Conservation (phyloP, 495 filamentous ascomycete species). For the Rhizodiscina lignyota region DNA sequence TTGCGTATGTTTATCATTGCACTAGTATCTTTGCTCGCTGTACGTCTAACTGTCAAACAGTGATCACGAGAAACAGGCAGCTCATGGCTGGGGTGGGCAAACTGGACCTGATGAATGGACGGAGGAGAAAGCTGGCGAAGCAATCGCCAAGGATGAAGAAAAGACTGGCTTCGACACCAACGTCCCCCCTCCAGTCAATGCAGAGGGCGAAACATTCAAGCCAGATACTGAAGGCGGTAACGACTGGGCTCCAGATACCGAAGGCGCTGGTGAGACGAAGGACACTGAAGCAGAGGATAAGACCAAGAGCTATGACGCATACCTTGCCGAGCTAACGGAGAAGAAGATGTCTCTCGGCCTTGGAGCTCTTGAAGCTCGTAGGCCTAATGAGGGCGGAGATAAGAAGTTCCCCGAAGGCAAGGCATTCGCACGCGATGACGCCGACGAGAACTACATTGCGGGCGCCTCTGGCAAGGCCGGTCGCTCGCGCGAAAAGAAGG, state of each 20-base stretch:
- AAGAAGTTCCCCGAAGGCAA: slow-evolving; percentile 89
- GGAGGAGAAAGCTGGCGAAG: slow-evolving; percentile 77
- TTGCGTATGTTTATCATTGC: slow-evolving; percentile 37
- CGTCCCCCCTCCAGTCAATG: slow-evolving; percentile 22
- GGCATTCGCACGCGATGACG: slow-evolving; percentile 32
- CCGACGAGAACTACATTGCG: slow-evolving; percentile 60
- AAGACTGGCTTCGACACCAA: slow-evolving; percentile 33
- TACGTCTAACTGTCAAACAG: slow-evolving; percentile 29
- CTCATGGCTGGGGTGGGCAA: slow-evolving; percentile 73
- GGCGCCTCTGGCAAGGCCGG: slow-evolving; percentile 62
- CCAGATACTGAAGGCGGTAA: slow-evolving; percentile 24
- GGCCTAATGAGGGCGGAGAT: slow-evolving; percentile 79
- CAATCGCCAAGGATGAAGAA: slow-evolving; percentile 69
- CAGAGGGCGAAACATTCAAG: slow-evolving; percentile 9
- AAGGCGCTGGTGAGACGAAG: slow-evolving; percentile 28
- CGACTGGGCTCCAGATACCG: slow-evolving; percentile 18
- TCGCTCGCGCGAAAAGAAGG: slow-evolving; percentile 80
- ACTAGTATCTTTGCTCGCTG: not conserved
- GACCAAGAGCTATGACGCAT: slow-evolving; percentile 72
- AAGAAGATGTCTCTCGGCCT: slow-evolving; percentile 59
- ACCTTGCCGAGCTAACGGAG: slow-evolving; percentile 73
- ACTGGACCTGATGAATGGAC: slow-evolving; percentile 66
- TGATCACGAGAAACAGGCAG: slow-evolving; percentile 84
- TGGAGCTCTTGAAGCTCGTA: slow-evolving; percentile 45
- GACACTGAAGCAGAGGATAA: slow-evolving; percentile 30